Conservation (phyloP, 1,284 basidiomycete genomes). For the Boletus sp. region DNA sequence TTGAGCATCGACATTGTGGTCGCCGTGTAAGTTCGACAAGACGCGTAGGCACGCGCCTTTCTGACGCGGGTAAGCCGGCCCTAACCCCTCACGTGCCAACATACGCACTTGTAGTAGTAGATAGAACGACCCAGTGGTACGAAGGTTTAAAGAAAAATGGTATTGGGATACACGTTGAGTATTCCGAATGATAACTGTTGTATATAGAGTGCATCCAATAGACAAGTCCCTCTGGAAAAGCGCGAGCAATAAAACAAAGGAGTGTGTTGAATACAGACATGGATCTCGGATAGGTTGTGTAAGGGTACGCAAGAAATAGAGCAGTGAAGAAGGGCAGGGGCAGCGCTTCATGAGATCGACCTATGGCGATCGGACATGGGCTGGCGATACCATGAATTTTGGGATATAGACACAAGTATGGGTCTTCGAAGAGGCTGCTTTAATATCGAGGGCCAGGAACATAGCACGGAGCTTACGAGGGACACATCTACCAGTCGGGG, state of each 20-base stretch:
- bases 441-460: conserved; percentile 1
- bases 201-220: conserved; percentile 9
- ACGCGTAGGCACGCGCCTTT: conserved; percentile 17
- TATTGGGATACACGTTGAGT: conserved; percentile 1
- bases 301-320: conserved; percentile 8
- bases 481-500: conserved; percentile 27
- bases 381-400: conserved; percentile 10
- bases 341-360: not conserved
- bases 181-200: conserved; percentile 10
- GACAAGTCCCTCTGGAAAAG: conserved; percentile 1
- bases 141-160: not conserved
- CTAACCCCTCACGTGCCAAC: too few species aligned
- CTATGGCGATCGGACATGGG: conserved; percentile 16
- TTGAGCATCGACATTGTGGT: conserved; percentile 56
- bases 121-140: too few species aligned
- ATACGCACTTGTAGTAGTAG: too few species aligned
- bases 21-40: conserved; percentile 6
- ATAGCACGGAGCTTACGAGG: conserved; percentile 13
- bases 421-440: conserved; percentile 7
- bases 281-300: conserved; percentile 5
- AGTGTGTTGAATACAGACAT: conserved; percentile 11
- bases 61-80: conserved; percentile 30
- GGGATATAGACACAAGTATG: not conserved
- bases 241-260: conserved; percentile 9
- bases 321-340: not conserved